Conservation (phyloP, 2,329 filamentous ascomycete genomes). For the Beauveria sp. region DNA sequence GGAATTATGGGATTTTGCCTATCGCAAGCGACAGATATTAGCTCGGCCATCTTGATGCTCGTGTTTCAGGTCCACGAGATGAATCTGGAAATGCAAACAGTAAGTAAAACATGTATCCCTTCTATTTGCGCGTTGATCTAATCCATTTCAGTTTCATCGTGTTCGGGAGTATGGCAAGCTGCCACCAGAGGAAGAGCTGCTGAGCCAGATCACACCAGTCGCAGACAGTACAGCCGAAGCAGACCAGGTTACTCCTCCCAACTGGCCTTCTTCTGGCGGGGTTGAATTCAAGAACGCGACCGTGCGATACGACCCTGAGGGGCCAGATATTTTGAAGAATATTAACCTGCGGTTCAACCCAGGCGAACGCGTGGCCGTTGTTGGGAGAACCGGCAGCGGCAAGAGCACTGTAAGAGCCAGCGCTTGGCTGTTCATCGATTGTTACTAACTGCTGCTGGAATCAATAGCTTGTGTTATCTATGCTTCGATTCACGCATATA, state of each 20-base stretch:
- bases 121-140: slow-evolving; percentile 1
- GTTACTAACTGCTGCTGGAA: neutral
- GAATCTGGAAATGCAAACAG: slow-evolving; percentile 44
- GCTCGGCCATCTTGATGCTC: slow-evolving; percentile 41
- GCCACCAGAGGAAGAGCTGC: slow-evolving; percentile 34
- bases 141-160: slow-evolving; percentile 34
- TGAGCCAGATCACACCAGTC: slow-evolving; percentile 29
- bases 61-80: slow-evolving; percentile 47
- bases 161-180: slow-evolving; percentile 41
- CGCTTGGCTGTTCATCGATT: neutral
- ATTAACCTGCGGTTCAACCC: slow-evolving; percentile 47
- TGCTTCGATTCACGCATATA: slow-evolving; percentile 48
- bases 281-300: slow-evolving; percentile 46
- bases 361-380: slow-evolving; percentile 69
- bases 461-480: slow-evolving; percentile 39
- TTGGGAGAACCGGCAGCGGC: slow-evolving; percentile 74
- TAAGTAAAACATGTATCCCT: slow-evolving; percentile 23
- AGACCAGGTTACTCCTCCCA: slow-evolving; percentile 30
- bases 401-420: slow-evolving; percentile 62
- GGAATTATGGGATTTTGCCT: slow-evolving; percentile 50
- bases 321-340: slow-evolving; percentile 41
- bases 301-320: slow-evolving; percentile 38
- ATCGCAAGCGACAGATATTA: slow-evolving; percentile 47
- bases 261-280: slow-evolving; percentile 39
- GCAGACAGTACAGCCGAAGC: slow-evolving; percentile 31